Evolutionary conservation across 192 early-diverging fungal genomes (phyloP).

Genomic region (Podila verticillata): DNA sequence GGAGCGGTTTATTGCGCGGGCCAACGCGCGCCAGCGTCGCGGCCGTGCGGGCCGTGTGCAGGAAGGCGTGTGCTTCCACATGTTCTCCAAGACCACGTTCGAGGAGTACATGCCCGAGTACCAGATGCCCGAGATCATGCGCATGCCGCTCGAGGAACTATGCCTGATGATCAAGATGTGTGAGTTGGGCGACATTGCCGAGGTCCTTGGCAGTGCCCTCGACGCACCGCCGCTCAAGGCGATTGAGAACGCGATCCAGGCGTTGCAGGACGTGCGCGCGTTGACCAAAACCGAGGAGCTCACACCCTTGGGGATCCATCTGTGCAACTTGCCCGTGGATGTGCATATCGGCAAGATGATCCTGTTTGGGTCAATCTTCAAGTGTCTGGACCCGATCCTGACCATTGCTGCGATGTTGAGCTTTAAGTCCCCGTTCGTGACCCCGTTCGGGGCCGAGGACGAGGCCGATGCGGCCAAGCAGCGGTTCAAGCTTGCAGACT

Average conservation of each 20-base stretch:
- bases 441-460: conserved; percentile 61
- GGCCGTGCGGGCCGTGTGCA: conserved; percentile 88
- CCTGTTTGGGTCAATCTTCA: conserved; percentile 80
- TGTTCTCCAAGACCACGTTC: conserved; percentile 65
- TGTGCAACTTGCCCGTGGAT: conserved; percentile 80
- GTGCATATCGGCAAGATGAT: conserved; percentile 85
- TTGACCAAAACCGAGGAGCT: conserved; percentile 65
- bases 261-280: conserved; percentile 65
- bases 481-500: conserved; percentile 54
- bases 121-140: conserved; percentile 81
- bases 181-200: conserved; percentile 65
- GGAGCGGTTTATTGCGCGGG: conserved; percentile 72
- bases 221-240: conserved; percentile 75
- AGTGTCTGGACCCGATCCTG: conserved; percentile 78
- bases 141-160: conserved; percentile 86
- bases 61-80: conserved; percentile 78
- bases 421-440: conserved; percentile 65
- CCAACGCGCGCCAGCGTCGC: conserved; percentile 74
- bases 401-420: conserved; percentile 76
- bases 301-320: conserved; percentile 75
- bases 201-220: conserved; percentile 66
- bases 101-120: conserved; percentile 69
- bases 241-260: conserved; percentile 66
- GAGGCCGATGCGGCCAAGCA: conserved; percentile 57
- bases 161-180: conserved; percentile 79